These are phyloP conservation scores for Candida pseudofarinosa DNA, from an alignment of 805 yeast genomes.

Conservation along the genomic window DNA sequence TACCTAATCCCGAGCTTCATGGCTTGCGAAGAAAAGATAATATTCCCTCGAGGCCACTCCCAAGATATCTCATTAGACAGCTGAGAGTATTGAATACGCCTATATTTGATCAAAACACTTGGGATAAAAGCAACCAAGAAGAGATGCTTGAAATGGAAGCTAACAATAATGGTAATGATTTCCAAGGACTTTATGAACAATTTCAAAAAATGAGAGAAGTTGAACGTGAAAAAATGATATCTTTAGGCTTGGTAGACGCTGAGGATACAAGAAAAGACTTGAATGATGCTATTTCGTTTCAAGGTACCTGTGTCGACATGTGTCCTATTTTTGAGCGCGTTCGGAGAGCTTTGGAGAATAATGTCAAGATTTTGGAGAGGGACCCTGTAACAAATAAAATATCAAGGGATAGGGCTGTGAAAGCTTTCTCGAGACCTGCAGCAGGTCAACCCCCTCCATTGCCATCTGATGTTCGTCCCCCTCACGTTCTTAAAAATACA, in stretches of 20 bases:
- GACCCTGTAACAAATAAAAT: conserved; percentile 54
- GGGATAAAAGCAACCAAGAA: conserved; percentile 77
- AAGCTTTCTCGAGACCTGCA: conserved; percentile 93
- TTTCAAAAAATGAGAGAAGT: conserved; percentile 67
- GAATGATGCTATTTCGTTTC: conserved; percentile 82
- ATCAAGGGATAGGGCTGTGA: conserved; percentile 61
- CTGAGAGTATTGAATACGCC: conserved; percentile 33
- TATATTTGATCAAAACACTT: conserved; percentile 38
- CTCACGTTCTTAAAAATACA: conserved; percentile 62
- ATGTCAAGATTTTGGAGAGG: conserved; percentile 73
- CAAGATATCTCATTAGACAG: conserved; percentile 34
- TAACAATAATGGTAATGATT: conserved; percentile 45
- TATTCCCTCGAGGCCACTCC: conserved; percentile 14
- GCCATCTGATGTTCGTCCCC: conserved; percentile 97
- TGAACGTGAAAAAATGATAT: conserved; percentile 79
- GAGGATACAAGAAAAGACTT: conserved; percentile 78
- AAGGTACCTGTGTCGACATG: conserved; percentile 90
- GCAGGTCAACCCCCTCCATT: conserved; percentile 98
- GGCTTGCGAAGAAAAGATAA: conserved; percentile 21
- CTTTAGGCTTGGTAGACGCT: conserved; percentile 76
- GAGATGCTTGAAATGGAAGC: conserved; percentile 52
- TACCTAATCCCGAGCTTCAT: conserved; percentile 22
- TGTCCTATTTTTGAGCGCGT: conserved; percentile 93
- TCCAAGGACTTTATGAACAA: conserved; percentile 70
- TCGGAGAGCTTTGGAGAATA: conserved; percentile 80